A percentile compares a stretch with the other conserved stretches of the same genome.
These are phyloP conservation scores for Tricholoma flavovirens DNA, from an alignment of 768 basidiomycete species.

Conservation along the genomic window DNA sequence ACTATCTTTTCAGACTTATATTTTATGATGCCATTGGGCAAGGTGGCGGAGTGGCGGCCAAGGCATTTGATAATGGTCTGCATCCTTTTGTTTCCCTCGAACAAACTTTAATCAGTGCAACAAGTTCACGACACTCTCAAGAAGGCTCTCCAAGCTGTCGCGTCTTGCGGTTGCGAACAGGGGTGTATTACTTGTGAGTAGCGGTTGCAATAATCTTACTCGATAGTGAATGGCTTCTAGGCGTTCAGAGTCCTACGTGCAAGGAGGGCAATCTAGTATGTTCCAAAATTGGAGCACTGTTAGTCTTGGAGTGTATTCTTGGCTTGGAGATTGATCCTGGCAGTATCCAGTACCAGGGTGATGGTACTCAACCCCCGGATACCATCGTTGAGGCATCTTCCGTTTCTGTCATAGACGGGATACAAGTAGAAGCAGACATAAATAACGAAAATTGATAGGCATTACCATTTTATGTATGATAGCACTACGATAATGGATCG, in stretches of 20 bases:
- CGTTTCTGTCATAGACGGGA: slow-evolving; percentile 38
- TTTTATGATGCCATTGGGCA: slow-evolving; percentile 73
- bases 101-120: not conserved
- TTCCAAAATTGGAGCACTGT: slow-evolving; percentile 69
- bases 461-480: slow-evolving; percentile 4
- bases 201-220: not conserved
- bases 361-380: slow-evolving; percentile 28
- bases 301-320: slow-evolving; percentile 61
- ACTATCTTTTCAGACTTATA: slow-evolving; percentile 47
- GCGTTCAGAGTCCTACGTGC: slow-evolving; percentile 61
- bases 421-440: slow-evolving; percentile 37
- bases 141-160: slow-evolving; percentile 52
- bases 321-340: slow-evolving; percentile 34
- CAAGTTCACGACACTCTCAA: slow-evolving; percentile 53
- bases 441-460: slow-evolving; percentile 7
- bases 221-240: slow-evolving; percentile 28
- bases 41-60: slow-evolving; percentile 66
- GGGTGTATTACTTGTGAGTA: slow-evolving; percentile 68
- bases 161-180: slow-evolving; percentile 56
- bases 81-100: not conserved
- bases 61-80: slow-evolving; percentile 79
- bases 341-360: slow-evolving; percentile 28
- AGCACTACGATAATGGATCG: slow-evolving; percentile 58
- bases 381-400: slow-evolving; percentile 51
- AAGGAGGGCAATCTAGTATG: slow-evolving; percentile 66